These are phyloP conservation scores for Barbatosphaeria neglecta DNA, from an alignment of 495 filamentous ascomycete species.

Conservation along the genomic window DNA sequence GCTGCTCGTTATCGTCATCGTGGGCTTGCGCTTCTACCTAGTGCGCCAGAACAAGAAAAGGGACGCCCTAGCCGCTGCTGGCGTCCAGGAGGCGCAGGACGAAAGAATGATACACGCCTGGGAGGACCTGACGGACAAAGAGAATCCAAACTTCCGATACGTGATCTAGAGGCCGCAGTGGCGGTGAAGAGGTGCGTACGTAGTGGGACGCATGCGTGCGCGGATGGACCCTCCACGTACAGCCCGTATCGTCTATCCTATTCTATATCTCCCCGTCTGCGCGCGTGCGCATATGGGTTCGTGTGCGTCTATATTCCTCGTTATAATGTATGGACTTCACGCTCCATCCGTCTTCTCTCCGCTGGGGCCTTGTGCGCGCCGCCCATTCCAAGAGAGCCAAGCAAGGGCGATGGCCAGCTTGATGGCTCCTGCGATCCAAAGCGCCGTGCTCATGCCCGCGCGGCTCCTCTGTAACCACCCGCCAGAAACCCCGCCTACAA, in stretches of 20 bases:
- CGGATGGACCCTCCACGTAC: too few relatives aligned
- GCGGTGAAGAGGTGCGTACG: too few relatives aligned
- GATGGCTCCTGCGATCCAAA: constrained; percentile 49
- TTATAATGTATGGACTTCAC: too few relatives aligned
- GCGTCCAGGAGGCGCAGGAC: constrained; percentile 27
- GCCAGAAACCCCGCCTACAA: constrained; percentile 51
- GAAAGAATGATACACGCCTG: constrained; percentile 37
- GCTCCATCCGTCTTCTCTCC: not conserved
- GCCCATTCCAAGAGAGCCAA: constrained; percentile 8
- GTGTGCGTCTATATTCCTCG: too few relatives aligned
- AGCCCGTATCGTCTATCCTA: too few relatives aligned
- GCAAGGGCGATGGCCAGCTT: constrained; percentile 29
- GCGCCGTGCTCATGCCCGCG: constrained; percentile 39
- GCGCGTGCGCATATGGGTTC: too few relatives aligned
- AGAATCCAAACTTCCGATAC: constrained; percentile 47
- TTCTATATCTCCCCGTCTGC: too few relatives aligned
- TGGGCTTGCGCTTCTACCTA: constrained; percentile 37
- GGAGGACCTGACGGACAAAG: constrained; percentile 46
- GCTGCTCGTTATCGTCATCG: constrained; percentile 31
- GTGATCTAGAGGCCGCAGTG: constrained; percentile 17
- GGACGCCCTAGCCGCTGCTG: constrained; percentile 30
- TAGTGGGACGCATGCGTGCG: too few relatives aligned
- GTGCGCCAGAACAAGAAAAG: constrained; percentile 32
- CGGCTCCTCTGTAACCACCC: constrained; percentile 49
- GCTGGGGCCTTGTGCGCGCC: not conserved